A percentile compares a stretch with the other conserved stretches of the same genome.
Conservation (phyloP, 108 stramenopile genomes). For the Cylindrotheca fusiformis region DNA sequence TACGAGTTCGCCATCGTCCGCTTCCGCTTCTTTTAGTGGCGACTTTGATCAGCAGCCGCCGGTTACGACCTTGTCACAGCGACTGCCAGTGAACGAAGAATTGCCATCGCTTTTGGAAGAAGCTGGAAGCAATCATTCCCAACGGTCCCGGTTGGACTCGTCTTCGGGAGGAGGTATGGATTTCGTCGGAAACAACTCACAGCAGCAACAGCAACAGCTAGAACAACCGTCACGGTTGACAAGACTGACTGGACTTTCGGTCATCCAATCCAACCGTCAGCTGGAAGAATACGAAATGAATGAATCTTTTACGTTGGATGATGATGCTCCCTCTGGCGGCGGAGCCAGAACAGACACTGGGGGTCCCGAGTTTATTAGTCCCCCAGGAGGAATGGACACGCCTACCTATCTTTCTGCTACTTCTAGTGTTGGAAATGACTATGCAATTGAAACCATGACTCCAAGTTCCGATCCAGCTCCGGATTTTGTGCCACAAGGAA, state of each 20-base stretch:
- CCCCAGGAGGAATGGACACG: neutral
- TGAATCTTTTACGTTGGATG: constrained; percentile 7
- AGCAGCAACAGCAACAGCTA: neutral
- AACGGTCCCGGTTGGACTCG: neutral
- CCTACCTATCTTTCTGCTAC: neutral
- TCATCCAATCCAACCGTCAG: constrained; percentile 7
- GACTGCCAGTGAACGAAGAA: neutral
- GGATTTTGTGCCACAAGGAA: constrained; percentile 28
- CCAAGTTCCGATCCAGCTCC: constrained; percentile 1
- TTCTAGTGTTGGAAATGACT: constrained; percentile 2
- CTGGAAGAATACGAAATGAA: constrained; percentile 8
- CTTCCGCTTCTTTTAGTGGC: neutral
- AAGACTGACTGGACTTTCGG: constrained; percentile 2
- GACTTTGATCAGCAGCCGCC: neutral
- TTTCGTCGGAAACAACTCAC: constrained; percentile 1
- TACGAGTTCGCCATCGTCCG: neutral
- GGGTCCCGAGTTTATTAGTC: neutral
- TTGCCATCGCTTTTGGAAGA: constrained; percentile 16
- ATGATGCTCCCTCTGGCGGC: neutral
- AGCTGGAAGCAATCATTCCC: neutral
- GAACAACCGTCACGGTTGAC: neutral
- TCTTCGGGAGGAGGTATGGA: too few species aligned
- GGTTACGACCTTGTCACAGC: constrained; percentile 1
- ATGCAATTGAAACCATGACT: too few species aligned
- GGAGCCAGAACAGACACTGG: neutral